Evolutionary conservation across 1,139 yeast genomes (phyloP), one percentile per base, ranked within the genome.

Genomic region (Yamadazyma buinensis): DNA sequence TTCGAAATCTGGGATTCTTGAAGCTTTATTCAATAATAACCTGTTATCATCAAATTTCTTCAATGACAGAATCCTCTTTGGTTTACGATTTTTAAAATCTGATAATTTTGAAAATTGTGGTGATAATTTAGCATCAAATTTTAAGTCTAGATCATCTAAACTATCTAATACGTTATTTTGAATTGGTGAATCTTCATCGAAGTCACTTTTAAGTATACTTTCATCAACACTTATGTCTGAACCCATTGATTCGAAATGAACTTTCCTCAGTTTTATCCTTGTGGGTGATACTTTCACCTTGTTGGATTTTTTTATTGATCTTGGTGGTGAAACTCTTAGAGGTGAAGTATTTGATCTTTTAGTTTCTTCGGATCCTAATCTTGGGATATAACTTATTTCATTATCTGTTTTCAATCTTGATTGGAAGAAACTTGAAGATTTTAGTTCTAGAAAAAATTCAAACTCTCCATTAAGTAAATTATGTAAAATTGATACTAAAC

Each of bases 401-500:
- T 25, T 50, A 17, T 17, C 19, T 5, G 7, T 17, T 55, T 29
- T 42, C 3, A 52, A 33, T 36, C 54, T 54, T n/a, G 42, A 43
- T 40, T 57, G 59, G 52, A 64, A 54, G 43, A 63, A 43, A 62
- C 65, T 8, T 33, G 65, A 47, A 0, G 68, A 53, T 23, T 47
- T 42, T 13, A 46, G 48, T 35, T 67, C 72, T 13, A 67, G 43
- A 1, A 56, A 54, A 9, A 57, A 33, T 41, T 67, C 73, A 42
- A 55, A 66, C 31, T 66, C 70, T 6, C 72, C 69, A 45, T 59
- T 60, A 6, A 59, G 54, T 37, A 65, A 46, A 30, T 41, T 46
- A 33, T 61, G 64, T 14, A 66, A 45, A 3, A 52, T 41, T 2
- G 36, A 24, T 2, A 50, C 36, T 4, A 55, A 37, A 8, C 47